Percentiles rank a stretch among this genome's conserved stretches.
phyloP scores from a whole-genome alignment of 1,284 basidiomycete species.

The Limonomyces culmigenus region DNA sequence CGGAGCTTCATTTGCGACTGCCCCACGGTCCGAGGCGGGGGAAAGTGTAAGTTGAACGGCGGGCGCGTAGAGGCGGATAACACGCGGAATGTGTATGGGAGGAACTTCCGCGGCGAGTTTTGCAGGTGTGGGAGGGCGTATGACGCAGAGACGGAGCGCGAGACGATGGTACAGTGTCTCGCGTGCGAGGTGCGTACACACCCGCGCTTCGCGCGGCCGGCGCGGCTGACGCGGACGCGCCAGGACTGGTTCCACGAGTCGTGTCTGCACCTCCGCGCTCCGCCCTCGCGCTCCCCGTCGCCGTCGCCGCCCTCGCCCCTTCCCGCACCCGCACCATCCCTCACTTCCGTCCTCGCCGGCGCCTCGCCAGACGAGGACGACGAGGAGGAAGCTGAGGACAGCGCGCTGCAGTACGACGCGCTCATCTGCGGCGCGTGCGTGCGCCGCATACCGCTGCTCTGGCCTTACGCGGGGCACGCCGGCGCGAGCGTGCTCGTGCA shows the following conservation, averaged over 20 bases:
- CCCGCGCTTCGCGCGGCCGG: neutral
- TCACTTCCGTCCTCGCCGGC: neutral
- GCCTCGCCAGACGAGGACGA: constrained; percentile 8
- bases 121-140: constrained; percentile 58
- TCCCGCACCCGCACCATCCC: neutral
- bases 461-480: constrained; percentile 43
- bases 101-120: constrained; percentile 52
- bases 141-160: constrained; percentile 48
- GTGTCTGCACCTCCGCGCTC: constrained; percentile 58
- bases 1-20: constrained; percentile 68
- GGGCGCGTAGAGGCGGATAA: constrained; percentile 23
- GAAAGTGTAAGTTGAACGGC: constrained; percentile 52
- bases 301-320: constrained; percentile 17
- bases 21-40: constrained; percentile 40
- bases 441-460: constrained; percentile 28
- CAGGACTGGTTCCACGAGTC: constrained; percentile 82
- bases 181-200: constrained; percentile 45
- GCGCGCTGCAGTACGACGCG: constrained; percentile 43
- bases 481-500: constrained; percentile 49
- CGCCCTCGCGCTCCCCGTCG: constrained; percentile 18
- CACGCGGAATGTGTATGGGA: constrained; percentile 40
- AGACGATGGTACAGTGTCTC: constrained; percentile 76
- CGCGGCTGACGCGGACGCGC: constrained; percentile 4
- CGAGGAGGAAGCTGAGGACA: constrained; percentile 15
- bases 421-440: constrained; percentile 57